Percentiles rank a stretch among this genome's conserved stretches.
These are phyloP conservation scores for Trypanosoma platydactyli DNA, from an alignment of 208 protist genomes.

Conservation along the genomic window DNA sequence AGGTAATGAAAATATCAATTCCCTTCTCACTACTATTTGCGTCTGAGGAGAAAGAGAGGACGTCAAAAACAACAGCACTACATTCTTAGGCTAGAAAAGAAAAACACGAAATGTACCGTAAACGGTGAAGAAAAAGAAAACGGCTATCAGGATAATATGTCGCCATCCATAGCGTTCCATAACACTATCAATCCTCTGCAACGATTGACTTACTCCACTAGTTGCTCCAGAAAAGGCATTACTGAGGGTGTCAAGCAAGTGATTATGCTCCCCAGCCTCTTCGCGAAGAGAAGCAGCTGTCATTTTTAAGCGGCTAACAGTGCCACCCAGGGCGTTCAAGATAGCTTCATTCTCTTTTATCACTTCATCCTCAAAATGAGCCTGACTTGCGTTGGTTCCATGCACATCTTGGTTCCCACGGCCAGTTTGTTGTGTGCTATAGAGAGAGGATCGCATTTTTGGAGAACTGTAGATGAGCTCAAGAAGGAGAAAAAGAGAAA, in stretches of 20 bases:
- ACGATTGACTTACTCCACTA: constrained; percentile 53
- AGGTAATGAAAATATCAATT: too few relatives aligned
- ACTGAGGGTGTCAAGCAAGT: constrained; percentile 48
- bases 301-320: constrained; percentile 58
- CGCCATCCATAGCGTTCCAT: constrained; percentile 64
- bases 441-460: constrained; percentile 74
- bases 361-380: constrained; percentile 68
- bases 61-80: too few relatives aligned
- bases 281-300: constrained; percentile 54
- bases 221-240: constrained; percentile 49
- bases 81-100: neutral
- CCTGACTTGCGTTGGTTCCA: constrained; percentile 24
- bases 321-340: constrained; percentile 59
- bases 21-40: too few relatives aligned
- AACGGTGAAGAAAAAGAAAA: constrained; percentile 41
- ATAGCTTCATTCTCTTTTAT: constrained; percentile 80
- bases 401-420: neutral
- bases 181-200: constrained; percentile 48
- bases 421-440: constrained; percentile 18
- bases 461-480: neutral
- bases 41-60: too few relatives aligned
- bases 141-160: constrained; percentile 42
- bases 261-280: constrained; percentile 78
- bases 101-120: constrained; percentile 19
- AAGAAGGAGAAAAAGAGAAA: constrained; percentile 11